Evolutionary conservation across 306 rosid species (phyloP), one percentile per base, ranked within the genome.

Genomic region (Lablab purpureus): DNA sequence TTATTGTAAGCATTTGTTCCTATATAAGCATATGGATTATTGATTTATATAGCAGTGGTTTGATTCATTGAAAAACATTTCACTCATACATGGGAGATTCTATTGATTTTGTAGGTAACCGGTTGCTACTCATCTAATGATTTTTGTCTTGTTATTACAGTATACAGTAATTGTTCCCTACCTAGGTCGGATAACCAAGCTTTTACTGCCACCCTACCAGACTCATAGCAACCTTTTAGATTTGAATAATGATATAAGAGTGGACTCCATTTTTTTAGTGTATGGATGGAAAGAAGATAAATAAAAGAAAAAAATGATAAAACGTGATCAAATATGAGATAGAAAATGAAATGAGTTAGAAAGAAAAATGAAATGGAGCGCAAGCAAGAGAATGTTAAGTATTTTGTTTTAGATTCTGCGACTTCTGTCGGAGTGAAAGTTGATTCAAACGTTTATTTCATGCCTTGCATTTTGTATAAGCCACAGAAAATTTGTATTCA

Each of bases 41-140:
- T 17, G 45, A 7, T 30, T 32, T 59, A 59, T 56, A 55, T 23
- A 58, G 36, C 10, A 71, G 14, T 47, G 12, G 4, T 5, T 52
- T 30, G 2, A 17, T 23, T 37, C 40, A 55, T 36, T 40, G 78
- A 22, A 25, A 40, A 73, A 40, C 51, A 74, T 55, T 45, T 23
- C 18, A n/a, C n/a, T 18, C 18, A 41, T 19, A 58, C 12, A 1
- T 25, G 10, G 54, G 21, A 74, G n/a, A 56, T 46, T 74, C 58
- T 41, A n/a, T 59, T 25, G 28, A 17, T 25, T 58, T 41, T 15
- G 70, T 14, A 27, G 54, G 51, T 22, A 51, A 52, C 10, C 12
- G 54, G 32, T 36, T 55, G 41, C 78, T 55, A 41, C 46, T 36
- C 77, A 36, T 34, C 15, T 52, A 32, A 34, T 72, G 30, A 19